Evolutionary conservation across 257 asterid species (phyloP).

Genomic region (Verbena officinalis): DNA sequence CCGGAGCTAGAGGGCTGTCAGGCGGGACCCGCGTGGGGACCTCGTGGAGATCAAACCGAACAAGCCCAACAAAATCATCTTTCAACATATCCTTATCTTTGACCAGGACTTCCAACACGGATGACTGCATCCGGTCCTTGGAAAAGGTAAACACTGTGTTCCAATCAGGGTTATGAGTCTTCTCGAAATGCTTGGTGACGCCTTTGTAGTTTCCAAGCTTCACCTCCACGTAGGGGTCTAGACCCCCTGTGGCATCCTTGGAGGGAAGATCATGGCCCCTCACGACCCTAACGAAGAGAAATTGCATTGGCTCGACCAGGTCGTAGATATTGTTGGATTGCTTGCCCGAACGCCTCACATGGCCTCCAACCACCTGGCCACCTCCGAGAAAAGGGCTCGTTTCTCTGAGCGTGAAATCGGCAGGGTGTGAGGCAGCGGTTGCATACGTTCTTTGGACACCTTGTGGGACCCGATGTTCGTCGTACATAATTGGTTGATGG

Average conservation of each 20-base stretch:
- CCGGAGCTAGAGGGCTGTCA: slow-evolving; percentile 96
- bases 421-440: slow-evolving; percentile 48
- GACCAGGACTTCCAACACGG: slow-evolving; percentile 62
- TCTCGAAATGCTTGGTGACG: slow-evolving; percentile 74
- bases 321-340: slow-evolving; percentile 64
- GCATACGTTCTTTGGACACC: slow-evolving; percentile 39
- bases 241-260: slow-evolving; percentile 71
- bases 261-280: slow-evolving; percentile 79
- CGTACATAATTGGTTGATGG: slow-evolving; percentile 39
- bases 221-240: slow-evolving; percentile 90
- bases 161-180: slow-evolving; percentile 80
- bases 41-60: slow-evolving; percentile 69
- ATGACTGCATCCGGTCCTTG: slow-evolving; percentile 74
- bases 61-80: slow-evolving; percentile 75
- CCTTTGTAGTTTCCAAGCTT: slow-evolving; percentile 90
- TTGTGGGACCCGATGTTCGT: slow-evolving; percentile 54
- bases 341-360: slow-evolving; percentile 56
- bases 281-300: slow-evolving; percentile 84
- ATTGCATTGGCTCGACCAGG: slow-evolving; percentile 93
- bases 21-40: slow-evolving; percentile 88
- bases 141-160: slow-evolving; percentile 80
- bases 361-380: slow-evolving; percentile 73
- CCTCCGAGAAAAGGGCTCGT: slow-evolving; percentile 91
- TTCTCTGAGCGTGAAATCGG: slow-evolving; percentile 69
- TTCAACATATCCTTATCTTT: slow-evolving; percentile 77